Percentiles rank a stretch among this genome's conserved stretches.
phyloP scores from a whole-genome alignment of 306 rosid species.

The Lablab purpureus region DNA sequence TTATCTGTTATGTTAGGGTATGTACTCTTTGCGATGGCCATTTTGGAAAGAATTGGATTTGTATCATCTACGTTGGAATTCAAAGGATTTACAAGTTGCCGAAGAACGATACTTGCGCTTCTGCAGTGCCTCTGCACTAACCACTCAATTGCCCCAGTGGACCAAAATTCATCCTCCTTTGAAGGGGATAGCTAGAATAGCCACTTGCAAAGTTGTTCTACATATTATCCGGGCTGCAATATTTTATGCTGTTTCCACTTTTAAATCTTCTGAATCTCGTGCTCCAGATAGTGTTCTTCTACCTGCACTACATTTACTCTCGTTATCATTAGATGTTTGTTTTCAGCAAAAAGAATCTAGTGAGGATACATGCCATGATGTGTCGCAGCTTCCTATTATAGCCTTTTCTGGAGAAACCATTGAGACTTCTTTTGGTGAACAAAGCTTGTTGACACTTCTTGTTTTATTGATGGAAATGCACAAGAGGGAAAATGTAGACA shows the following conservation, averaged over 20 bases:
- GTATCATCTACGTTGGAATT: constrained; percentile 96
- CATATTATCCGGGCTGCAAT: constrained; percentile 85
- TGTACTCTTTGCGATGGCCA: constrained; percentile 82
- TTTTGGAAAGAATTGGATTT: constrained; percentile 91
- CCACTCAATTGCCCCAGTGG: constrained; percentile 85
- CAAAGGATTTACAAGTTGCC: constrained; percentile 90
- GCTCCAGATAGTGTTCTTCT: constrained; percentile 89
- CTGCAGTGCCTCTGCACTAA: constrained; percentile 69
- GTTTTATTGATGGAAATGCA: constrained; percentile 78
- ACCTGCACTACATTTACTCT: constrained; percentile 84
- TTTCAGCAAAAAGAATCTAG: constrained; percentile 65
- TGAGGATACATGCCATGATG: constrained; percentile 51
- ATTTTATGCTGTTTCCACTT: constrained; percentile 79
- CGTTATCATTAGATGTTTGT: constrained; percentile 83
- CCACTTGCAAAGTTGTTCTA: constrained; percentile 82
- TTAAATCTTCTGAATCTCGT: constrained; percentile 75
- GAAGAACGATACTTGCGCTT: constrained; percentile 94
- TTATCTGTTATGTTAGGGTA: constrained; percentile 66
- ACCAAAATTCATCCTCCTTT: constrained; percentile 82
- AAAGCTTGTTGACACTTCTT: constrained; percentile 91
- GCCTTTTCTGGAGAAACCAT: constrained; percentile 71
- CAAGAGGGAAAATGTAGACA: constrained; percentile 60
- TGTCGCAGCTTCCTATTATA: constrained; percentile 67
- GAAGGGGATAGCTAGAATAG: constrained; percentile 76
- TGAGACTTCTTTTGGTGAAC: constrained; percentile 64